Evolutionary conservation across 352 stramenopile genomes (phyloP).

Genomic region (Phytopythium ostracodes): DNA sequence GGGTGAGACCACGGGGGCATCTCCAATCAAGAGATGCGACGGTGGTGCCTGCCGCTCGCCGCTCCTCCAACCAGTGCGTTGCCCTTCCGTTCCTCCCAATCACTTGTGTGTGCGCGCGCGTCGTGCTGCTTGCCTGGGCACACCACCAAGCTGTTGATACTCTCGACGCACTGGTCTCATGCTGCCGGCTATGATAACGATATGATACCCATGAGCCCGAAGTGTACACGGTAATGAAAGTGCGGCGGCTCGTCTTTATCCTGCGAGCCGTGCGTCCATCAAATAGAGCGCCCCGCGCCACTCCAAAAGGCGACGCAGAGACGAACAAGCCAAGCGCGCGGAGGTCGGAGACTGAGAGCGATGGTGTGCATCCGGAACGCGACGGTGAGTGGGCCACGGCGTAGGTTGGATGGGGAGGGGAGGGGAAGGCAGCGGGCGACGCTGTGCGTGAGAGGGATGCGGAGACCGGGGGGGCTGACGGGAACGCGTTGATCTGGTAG

Average conservation of each 20-base stretch:
- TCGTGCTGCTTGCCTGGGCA: not conserved
- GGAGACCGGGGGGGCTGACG: not conserved
- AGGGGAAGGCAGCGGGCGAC: too few relatives aligned
- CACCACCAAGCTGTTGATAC: too few relatives aligned
- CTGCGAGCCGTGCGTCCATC: constrained; percentile 2
- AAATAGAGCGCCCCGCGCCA: constrained; percentile 6
- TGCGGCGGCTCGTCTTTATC: constrained; percentile 2
- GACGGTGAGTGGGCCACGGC: constrained; percentile 40
- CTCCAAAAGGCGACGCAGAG: constrained; percentile 24
- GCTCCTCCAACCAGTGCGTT: not conserved
- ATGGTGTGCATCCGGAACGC: constrained; percentile 97
- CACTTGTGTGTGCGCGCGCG: too few relatives aligned
- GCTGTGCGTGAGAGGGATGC: too few relatives aligned
- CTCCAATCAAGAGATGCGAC: too few relatives aligned
- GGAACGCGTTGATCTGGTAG: constrained; percentile 21
- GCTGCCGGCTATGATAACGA: too few relatives aligned
- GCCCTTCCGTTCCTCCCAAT: too few relatives aligned
- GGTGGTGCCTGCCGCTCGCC: too few relatives aligned
- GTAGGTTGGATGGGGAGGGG: not conserved
- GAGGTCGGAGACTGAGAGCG: constrained; percentile 11
- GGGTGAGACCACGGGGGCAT: too few relatives aligned
- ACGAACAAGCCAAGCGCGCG: constrained; percentile 13
- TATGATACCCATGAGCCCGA: too few relatives aligned
- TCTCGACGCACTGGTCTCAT: too few relatives aligned
- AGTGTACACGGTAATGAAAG: too few relatives aligned